Conservation (phyloP, 257 asterid genomes). For the Nicotiana tomentosiformis region DNA sequence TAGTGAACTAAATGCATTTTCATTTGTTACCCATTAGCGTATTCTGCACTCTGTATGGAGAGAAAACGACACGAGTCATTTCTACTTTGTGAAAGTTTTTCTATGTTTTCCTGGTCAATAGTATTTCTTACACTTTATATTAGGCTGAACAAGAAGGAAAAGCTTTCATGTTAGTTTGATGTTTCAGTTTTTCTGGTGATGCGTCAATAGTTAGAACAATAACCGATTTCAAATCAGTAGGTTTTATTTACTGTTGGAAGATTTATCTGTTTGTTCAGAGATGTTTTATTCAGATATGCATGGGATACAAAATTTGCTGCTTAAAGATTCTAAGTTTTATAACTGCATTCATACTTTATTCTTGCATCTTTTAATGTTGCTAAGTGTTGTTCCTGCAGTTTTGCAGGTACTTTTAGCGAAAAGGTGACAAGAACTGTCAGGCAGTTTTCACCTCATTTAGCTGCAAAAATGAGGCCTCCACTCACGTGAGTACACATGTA, state of each 20-base stretch:
- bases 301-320: background rate
- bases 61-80: background rate
- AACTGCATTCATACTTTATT: background rate
- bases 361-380: slow-evolving; percentile 16
- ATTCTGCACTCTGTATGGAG: no score
- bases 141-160: background rate
- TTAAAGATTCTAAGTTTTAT: background rate
- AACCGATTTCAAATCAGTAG: background rate
- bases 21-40: no score
- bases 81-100: background rate
- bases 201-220: background rate
- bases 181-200: background rate
- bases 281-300: background rate
- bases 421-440: slow-evolving; percentile 84
- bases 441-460: slow-evolving; percentile 88
- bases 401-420: slow-evolving; percentile 91
- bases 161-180: background rate
- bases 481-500: slow-evolving; percentile 55
- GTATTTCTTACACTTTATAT: background rate
- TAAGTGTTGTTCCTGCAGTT: slow-evolving; percentile 47
- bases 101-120: background rate
- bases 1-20: no score
- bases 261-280: background rate
- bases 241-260: background rate
- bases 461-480: slow-evolving; percentile 97